Evolutionary conservation across 2,329 filamentous ascomycete species (phyloP).

Genomic region (Alternaria rosae): DNA sequence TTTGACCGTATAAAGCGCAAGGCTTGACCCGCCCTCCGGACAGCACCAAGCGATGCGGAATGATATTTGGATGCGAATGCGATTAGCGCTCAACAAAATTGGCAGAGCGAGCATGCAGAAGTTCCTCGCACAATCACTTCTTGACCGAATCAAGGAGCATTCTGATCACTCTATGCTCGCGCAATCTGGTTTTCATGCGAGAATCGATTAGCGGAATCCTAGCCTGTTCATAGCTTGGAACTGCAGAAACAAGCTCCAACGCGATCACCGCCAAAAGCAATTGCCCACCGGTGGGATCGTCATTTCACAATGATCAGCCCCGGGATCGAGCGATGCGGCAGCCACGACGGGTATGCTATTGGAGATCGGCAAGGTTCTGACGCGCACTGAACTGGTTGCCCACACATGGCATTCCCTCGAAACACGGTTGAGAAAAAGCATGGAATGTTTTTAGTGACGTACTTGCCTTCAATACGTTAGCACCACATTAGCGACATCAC

Average conservation of each 20-base stretch:
- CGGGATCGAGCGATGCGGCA: neutral
- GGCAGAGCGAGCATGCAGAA: neutral
- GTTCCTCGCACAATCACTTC: neutral
- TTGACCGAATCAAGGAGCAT: neutral
- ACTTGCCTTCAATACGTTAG: neutral
- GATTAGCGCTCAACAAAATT: neutral
- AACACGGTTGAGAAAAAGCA: neutral
- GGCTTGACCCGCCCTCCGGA: neutral
- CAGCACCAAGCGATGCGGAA: neutral
- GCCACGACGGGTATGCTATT: neutral
- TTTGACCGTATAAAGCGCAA: neutral
- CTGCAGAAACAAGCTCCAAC: neutral
- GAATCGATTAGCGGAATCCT: neutral
- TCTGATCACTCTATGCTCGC: neutral
- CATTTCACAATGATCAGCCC: neutral
- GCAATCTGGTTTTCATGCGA: neutral
- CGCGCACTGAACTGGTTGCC: neutral
- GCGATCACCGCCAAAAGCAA: neutral
- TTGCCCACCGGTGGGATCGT: neutral
- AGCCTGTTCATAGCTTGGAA: neutral
- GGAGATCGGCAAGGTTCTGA: neutral
- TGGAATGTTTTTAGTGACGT: slow-evolving; percentile 6
- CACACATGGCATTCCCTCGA: neutral
- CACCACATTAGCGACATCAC: slow-evolving; percentile 4
- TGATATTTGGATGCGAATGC: neutral